Evolutionary conservation across 176 grass and related monocot species (phyloP).

Genomic region (Phoenix roebelenii): DNA sequence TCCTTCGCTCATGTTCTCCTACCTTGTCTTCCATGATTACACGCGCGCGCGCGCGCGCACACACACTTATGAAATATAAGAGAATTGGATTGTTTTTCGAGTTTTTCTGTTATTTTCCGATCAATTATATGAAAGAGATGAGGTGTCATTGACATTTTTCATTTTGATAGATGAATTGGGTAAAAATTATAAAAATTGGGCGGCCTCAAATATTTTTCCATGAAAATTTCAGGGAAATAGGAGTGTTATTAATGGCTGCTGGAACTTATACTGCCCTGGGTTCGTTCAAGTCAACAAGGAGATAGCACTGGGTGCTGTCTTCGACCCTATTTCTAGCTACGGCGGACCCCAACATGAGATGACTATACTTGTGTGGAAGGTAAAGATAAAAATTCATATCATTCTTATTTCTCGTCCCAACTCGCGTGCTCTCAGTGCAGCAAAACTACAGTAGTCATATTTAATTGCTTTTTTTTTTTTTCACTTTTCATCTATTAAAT

Average conservation of each 20-base stretch:
- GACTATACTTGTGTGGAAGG: slow-evolving; percentile 96
- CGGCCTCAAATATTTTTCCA: not conserved
- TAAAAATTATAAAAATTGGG: not conserved
- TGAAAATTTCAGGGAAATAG: slow-evolving; percentile 50
- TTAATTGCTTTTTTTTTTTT: not conserved
- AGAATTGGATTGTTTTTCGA: no score
- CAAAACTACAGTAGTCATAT: no score
- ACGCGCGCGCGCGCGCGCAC: no score
- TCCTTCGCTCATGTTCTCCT: no score
- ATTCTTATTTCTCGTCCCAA: no score
- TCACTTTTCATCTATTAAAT: no score
- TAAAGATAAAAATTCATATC: slow-evolving; percentile 21
- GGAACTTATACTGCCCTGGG: slow-evolving; percentile 86
- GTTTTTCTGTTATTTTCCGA: no score
- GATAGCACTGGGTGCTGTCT: slow-evolving; percentile 82
- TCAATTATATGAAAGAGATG: no score
- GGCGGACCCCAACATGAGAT: slow-evolving; percentile 79
- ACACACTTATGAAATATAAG: no score
- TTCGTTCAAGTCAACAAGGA: slow-evolving; percentile 90
- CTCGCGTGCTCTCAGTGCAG: no score
- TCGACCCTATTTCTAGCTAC: slow-evolving; percentile 73
- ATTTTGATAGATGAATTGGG: no score
- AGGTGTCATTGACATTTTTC: not conserved
- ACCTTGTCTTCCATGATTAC: not conserved
- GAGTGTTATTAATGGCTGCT: slow-evolving; percentile 71